Evolutionary conservation across 139 green algal genomes (phyloP), one percentile per base, ranked within the genome.

Genomic region (Picochlorum sp.): DNA sequence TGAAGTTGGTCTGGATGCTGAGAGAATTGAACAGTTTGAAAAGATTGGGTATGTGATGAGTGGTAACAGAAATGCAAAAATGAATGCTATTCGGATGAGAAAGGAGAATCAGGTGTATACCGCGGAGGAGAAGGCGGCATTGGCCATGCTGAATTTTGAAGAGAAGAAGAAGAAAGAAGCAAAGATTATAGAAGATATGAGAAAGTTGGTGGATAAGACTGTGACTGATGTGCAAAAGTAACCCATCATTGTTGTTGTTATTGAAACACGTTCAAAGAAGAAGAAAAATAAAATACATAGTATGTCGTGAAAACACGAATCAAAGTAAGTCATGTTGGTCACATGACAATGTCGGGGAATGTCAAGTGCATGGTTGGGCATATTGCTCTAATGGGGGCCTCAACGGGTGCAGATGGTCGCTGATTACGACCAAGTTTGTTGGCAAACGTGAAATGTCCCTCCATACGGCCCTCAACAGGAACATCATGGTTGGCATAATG

Each of bases 131-230:
- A 96, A 97, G 77, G 83, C 89, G 15, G 93, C 93, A 26, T 80
- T 98, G 69, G 93, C 93, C 4, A 95, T 98, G 89, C 91, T 95
- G 75, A 98, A 98, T 80, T 95, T 91, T 68, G 92, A 98, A 77
- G 93, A 97, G 77, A 95, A 95, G 68, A 90, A 92, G 78, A 61
- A 72, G 41, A 94, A 95, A 72, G 93, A 98, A 80, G 68, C 85
- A 4, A 85, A 90, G 74, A 85, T 98, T 20, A 65, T 96, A 70
- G 78, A 85, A 47, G 87, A 95, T 65, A 88, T 97, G 80, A 80
- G 86, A 67, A 49, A 38, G 14, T 75, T 97, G 37, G 89, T 97
- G 44, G 66, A 88, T 20, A 62, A 72, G 41, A 85, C 79, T 7
- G 65, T 92, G 47, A 79, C 74, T 6, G 45, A 61, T 24, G 65